Percentiles rank a stretch among this genome's conserved stretches.
Evolutionary conservation across 352 stramenopile species (phyloP).

Genomic region (Globisporangium polare): DNA sequence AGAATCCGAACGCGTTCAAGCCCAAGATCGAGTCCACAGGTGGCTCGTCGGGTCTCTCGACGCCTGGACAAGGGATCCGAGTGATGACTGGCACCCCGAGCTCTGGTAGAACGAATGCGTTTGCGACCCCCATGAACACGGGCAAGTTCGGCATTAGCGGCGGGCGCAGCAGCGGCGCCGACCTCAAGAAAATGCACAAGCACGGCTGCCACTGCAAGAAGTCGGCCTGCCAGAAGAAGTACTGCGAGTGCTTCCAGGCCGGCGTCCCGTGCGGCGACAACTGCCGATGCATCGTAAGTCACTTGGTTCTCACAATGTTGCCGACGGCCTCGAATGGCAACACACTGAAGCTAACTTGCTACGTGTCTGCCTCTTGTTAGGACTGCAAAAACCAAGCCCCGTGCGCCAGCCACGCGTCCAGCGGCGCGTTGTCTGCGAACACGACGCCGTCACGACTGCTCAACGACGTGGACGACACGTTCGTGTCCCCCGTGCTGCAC

Average conservation of each 20-base stretch:
- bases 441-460: slow-evolving; percentile 20
- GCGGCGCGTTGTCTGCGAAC: slow-evolving; percentile 17
- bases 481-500: slow-evolving; percentile 58
- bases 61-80: slow-evolving; percentile 8
- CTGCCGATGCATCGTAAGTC: slow-evolving; percentile 85
- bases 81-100: not conserved
- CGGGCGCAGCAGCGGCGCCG: slow-evolving; percentile 15
- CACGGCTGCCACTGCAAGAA: slow-evolving; percentile 96
- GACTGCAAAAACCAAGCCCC: slow-evolving; percentile 80
- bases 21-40: slow-evolving; percentile 88
- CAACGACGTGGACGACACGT: slow-evolving; percentile 43
- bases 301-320: not conserved
- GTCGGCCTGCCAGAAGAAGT: slow-evolving; percentile 96
- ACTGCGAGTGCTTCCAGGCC: slow-evolving; percentile 96
- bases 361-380: slow-evolving; percentile 18
- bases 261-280: slow-evolving; percentile 82
- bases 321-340: not conserved
- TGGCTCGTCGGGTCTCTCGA: not conserved
- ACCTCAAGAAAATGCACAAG: slow-evolving; percentile 88
- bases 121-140: slow-evolving; percentile 22
- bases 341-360: slow-evolving; percentile 4
- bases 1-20: slow-evolving; percentile 96
- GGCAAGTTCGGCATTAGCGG: slow-evolving; percentile 14
- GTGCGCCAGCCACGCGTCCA: slow-evolving; percentile 35
- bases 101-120: slow-evolving; percentile 1